These are phyloP conservation scores for Canavalia ensiformis DNA, from an alignment of 306 rosid genomes.

Conservation along the genomic window DNA sequence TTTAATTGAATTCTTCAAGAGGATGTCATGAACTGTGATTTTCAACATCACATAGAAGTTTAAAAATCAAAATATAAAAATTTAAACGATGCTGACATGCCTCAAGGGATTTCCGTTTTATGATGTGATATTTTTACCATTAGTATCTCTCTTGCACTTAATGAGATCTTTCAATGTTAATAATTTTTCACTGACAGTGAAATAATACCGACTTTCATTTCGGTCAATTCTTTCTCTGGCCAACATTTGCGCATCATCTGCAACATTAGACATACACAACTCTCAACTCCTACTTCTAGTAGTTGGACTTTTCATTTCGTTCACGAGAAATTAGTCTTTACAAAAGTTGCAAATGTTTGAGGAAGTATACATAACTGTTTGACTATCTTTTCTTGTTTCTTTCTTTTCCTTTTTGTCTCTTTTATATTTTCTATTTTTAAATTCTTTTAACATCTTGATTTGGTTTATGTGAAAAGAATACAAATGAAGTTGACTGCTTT, in stretches of 20 bases:
- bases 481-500: slow-evolving; percentile 41
- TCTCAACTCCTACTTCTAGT: background rate
- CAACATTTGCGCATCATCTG: background rate
- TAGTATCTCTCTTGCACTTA: background rate
- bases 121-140: background rate
- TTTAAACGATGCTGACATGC: background rate
- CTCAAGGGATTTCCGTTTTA: slow-evolving; percentile 1
- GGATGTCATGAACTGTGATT: background rate
- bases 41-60: slow-evolving; percentile 7
- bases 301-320: slow-evolving; percentile 30
- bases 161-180: background rate
- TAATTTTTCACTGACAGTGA: background rate
- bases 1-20: slow-evolving; percentile 3
- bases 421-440: background rate
- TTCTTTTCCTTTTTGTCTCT: background rate
- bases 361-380: slow-evolving; percentile 17
- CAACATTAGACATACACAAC: background rate
- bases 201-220: background rate
- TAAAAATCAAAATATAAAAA: background rate
- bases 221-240: background rate
- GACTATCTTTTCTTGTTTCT: background rate
- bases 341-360: slow-evolving; percentile 15
- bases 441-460: slow-evolving; percentile 18
- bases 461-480: slow-evolving; percentile 39
- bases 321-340: background rate